Base-by-base conservation (phyloP, 257 asterid species). In the Scutellaria barbata region DNA sequence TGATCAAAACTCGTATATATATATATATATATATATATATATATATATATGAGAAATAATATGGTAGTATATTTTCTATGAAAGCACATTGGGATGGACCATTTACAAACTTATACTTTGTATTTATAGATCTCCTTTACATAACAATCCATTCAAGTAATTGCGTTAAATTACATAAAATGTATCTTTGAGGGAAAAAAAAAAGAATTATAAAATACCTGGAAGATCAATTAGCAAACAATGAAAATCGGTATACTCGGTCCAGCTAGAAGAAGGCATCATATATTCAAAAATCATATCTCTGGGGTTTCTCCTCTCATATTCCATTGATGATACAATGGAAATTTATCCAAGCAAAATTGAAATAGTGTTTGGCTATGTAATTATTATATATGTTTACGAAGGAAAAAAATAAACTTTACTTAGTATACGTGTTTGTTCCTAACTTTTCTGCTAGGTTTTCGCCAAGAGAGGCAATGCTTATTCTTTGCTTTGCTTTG, bases 401-500 rank as follows among this genome's bases (percentile, higher is more conserved):
- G 40, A 50, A 43, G 51, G 40, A 58, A 50, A 37, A 55, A 55
- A 14, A 30, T 0, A n/a, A 33, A 10, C 55, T 56, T 65, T 54
- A 42, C 72, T 42, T 63, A 20, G 0, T 1, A 25, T 7, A 43
- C 43, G 61, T 37, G 58, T 47, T 3, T 71, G 61, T 71, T 63
- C 77, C 55, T 63, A 71, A 65, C 81, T 77, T 77, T n/a, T 47
- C 43, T 57, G 47, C n/a, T 57, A 10, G 67, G 40, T 45, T 50
- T 68, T 41, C 10, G 14, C 16, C 45, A 12, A 52, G 6, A 8
- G 9, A 14, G 48, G 50, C 63, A 18, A 13, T 0, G 6, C 47
- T 62, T 43, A 77, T 77, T 77, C 77, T 59, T 71, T 77, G 30
- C 81, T 70, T 76, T 68, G n/a, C 77, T 59, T 71, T 77, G 30